Evolutionary conservation across 805 yeast genomes (phyloP).

Genomic region (Metschnikowia amazonensis): DNA sequence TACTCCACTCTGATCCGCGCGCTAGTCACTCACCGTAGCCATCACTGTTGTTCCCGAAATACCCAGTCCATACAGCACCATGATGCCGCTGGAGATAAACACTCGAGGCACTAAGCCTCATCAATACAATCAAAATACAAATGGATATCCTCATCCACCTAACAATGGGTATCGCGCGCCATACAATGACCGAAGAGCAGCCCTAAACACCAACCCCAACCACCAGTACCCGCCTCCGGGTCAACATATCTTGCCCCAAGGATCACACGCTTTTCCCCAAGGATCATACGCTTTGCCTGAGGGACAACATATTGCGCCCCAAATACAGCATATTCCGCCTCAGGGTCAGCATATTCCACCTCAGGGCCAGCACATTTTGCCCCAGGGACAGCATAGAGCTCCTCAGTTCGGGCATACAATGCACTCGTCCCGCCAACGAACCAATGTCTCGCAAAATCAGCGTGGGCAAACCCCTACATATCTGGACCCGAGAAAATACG

Average conservation of each 20-base stretch:
- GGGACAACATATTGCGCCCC: not conserved
- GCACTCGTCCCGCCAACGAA: slow-evolving; percentile 8
- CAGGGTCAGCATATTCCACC: too few relatives aligned
- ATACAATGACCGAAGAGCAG: not conserved
- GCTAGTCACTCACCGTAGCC: not conserved
- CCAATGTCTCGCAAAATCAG: not conserved
- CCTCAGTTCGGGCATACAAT: slow-evolving; percentile 1
- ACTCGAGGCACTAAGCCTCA: slow-evolving; percentile 5
- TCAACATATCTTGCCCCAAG: not conserved
- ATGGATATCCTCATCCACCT: not conserved
- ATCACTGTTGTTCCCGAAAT: not conserved
- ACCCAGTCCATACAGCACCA: not conserved
- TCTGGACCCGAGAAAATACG: slow-evolving; percentile 18
- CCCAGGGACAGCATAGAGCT: not conserved
- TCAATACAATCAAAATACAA: not conserved
- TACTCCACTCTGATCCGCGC: not conserved
- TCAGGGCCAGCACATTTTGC: not conserved
- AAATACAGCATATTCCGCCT: too few relatives aligned
- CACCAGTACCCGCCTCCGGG: slow-evolving; percentile 1
- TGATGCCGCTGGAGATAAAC: slow-evolving; percentile 15
- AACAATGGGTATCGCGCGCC: slow-evolving; percentile 3
- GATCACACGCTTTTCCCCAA: not conserved
- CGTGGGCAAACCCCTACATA: slow-evolving; percentile 2
- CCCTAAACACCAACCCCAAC: not conserved
- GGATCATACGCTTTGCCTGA: not conserved